Evolutionary conservation across 768 basidiomycete genomes (phyloP).

Genomic region (Amanita exitialis): DNA sequence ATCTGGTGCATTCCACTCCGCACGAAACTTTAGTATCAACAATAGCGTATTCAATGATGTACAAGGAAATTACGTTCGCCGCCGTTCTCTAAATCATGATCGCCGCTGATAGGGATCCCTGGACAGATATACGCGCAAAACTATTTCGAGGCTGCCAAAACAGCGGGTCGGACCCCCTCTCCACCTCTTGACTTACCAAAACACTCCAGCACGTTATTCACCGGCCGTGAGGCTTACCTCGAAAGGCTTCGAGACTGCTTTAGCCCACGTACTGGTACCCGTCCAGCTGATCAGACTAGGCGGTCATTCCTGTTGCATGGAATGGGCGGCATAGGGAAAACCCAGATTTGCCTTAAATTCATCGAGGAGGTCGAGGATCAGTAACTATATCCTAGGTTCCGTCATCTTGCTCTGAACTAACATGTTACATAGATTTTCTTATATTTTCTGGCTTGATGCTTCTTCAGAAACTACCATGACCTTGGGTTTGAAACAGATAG

Average conservation of each 20-base stretch:
- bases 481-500: constrained; percentile 1
- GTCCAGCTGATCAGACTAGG: not conserved
- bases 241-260: constrained; percentile 9
- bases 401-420: constrained; percentile 5
- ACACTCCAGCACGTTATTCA: constrained; percentile 2
- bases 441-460: constrained; percentile 17
- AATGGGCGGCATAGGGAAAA: constrained; percentile 10
- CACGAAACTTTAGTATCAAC: not conserved
- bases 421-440: constrained; percentile 9
- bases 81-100: not conserved
- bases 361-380: not conserved
- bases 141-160: not conserved
- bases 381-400: not conserved
- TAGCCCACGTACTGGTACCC: not conserved
- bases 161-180: not conserved
- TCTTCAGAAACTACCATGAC: constrained; percentile 10
- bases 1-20: not conserved
- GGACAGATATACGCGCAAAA: not conserved
- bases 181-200: not conserved
- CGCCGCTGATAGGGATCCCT: not conserved
- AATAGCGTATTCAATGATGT: constrained; percentile 1
- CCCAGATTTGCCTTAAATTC: constrained; percentile 3
- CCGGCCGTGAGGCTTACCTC: constrained; percentile 8
- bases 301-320: constrained; percentile 11
- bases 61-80: not conserved